A percentile compares a stretch with the other conserved stretches of the same genome.
Conservation (phyloP, 768 basidiomycete species). For the Amanita pallidorosea region DNA sequence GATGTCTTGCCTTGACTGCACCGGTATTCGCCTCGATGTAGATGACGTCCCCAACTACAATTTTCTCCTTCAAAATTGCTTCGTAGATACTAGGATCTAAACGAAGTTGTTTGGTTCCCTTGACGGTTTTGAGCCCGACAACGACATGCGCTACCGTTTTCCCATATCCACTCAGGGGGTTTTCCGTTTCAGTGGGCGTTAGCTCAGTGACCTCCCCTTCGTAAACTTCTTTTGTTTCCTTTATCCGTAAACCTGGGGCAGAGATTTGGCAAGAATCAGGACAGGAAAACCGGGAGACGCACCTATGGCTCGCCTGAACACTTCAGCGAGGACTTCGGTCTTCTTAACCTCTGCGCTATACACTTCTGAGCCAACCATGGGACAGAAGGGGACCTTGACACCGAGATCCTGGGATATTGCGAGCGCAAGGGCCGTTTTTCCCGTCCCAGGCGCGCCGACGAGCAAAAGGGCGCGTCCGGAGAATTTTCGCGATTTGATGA, state of each 20-base stretch:
- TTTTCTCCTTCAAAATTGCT: conserved; percentile 93
- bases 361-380: conserved; percentile 97
- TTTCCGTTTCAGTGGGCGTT: conserved; percentile 93
- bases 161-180: conserved; percentile 94
- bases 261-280: background rate
- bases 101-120: conserved; percentile 87
- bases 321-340: conserved; percentile 94
- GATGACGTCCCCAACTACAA: conserved; percentile 93
- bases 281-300: conserved; percentile 21
- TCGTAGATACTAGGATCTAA: conserved; percentile 95
- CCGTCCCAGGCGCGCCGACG: conserved; percentile 94
- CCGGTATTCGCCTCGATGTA: conserved; percentile 93
- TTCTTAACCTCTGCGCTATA: conserved; percentile 98
- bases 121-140: conserved; percentile 89
- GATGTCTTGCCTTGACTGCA: conserved; percentile 72
- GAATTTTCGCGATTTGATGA: conserved; percentile 87
- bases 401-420: conserved; percentile 94
- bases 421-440: conserved; percentile 95
- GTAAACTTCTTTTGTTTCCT: conserved; percentile 98
- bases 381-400: conserved; percentile 92
- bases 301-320: conserved; percentile 94
- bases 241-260: conserved; percentile 79
- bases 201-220: conserved; percentile 98
- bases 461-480: conserved; percentile 87
- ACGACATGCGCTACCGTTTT: conserved; percentile 99